Conservation (phyloP, 306 rosid genomes). For the Boehmeria nivea region DNA sequence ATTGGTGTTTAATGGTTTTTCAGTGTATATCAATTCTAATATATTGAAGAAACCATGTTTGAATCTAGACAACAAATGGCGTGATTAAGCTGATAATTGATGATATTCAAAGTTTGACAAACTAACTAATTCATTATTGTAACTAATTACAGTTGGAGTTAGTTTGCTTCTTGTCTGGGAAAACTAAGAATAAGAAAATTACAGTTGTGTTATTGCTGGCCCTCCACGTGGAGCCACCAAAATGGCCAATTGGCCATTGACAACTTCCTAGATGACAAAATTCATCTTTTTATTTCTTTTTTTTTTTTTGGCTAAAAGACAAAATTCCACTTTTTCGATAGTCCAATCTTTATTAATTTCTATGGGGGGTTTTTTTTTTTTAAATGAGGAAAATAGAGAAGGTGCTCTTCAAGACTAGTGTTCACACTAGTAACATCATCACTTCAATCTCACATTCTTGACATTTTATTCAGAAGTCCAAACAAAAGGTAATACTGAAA, state of each 20-base stretch:
- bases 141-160: no score
- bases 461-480: slow-evolving; percentile 4
- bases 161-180: no score
- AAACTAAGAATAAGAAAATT: not conserved
- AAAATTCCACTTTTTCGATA: no score
- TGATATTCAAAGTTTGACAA: no score
- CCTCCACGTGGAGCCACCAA: slow-evolving; percentile 52
- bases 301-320: not conserved
- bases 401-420: not conserved
- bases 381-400: not conserved
- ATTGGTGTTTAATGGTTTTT: not conserved
- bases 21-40: no score
- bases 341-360: not conserved
- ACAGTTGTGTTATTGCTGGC: not conserved
- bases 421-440: not conserved
- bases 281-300: not conserved
- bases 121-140: no score
- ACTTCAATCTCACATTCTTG: not conserved
- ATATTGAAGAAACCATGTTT: no score
- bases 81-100: not conserved
- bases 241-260: slow-evolving; percentile 6
- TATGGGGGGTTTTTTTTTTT: slow-evolving; percentile 1
- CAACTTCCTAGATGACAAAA: slow-evolving; percentile 13
- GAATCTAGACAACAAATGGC: slow-evolving; percentile 5
- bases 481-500: not conserved